Conservation (phyloP, 139 green algal genomes). For the Edaphochlamys debaryana region DNA sequence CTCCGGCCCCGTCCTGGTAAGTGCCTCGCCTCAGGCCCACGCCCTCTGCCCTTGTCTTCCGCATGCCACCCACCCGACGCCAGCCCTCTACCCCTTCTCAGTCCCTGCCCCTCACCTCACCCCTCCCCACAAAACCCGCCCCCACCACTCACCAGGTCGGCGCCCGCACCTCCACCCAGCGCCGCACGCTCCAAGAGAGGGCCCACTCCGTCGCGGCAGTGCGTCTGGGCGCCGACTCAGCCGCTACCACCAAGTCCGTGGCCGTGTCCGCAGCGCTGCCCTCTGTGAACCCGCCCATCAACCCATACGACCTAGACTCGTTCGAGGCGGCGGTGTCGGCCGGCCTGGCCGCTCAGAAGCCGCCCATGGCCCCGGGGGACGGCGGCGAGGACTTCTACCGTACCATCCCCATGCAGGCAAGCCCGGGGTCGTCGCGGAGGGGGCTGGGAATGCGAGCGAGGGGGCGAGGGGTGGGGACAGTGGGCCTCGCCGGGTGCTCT, state of each 20-base stretch:
- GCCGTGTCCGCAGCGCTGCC: too few species aligned
- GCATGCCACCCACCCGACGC: neutral
- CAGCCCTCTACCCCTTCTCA: neutral
- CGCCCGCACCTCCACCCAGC: neutral
- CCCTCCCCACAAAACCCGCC: too few species aligned
- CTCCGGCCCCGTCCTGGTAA: neutral
- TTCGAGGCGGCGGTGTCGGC: neutral
- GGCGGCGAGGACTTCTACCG: conserved; percentile 42
- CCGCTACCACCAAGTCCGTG: neutral
- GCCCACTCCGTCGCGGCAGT: neutral
- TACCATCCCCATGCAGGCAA: conserved; percentile 43
- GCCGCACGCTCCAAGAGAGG: conserved; percentile 24
- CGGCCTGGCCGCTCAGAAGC: conserved; percentile 10
- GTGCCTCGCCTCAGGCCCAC: neutral
- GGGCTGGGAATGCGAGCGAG: too few species aligned
- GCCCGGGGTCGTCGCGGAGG: neutral
- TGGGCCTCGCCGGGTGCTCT: too few species aligned
- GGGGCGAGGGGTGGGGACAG: too few species aligned
- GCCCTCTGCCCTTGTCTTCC: neutral
- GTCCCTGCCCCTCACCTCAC: neutral
- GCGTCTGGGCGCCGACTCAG: neutral
- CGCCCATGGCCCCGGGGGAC: conserved; percentile 27
- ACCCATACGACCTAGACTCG: conserved; percentile 25
- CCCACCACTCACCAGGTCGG: neutral
- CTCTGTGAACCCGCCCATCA: neutral